A percentile compares a stretch with the other conserved stretches of the same genome.
Evolutionary conservation across 352 stramenopile genomes (phyloP).

Genomic region (Phytophthora tentaculata): DNA sequence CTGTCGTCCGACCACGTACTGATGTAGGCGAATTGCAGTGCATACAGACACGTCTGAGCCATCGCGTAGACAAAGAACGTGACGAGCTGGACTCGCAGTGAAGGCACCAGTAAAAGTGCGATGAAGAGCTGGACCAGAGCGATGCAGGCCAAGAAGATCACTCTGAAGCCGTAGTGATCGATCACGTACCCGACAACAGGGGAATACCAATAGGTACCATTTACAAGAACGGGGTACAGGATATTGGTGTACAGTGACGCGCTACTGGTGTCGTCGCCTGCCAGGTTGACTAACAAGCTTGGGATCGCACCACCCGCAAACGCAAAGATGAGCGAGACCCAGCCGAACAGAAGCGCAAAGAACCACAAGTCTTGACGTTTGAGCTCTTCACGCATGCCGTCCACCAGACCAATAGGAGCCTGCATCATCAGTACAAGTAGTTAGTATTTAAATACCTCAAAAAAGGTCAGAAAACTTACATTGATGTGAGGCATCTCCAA

Average conservation of each 20-base stretch:
- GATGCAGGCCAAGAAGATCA: conserved; percentile 72
- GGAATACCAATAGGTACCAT: conserved; percentile 84
- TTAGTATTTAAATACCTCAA: no score
- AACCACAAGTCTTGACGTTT: conserved; percentile 70
- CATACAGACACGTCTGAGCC: conserved; percentile 77
- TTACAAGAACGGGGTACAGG: conserved; percentile 79
- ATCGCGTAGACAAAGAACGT: conserved; percentile 82
- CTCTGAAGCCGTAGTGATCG: conserved; percentile 81
- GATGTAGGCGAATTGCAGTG: conserved; percentile 88
- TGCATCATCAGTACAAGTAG: conserved; percentile 33
- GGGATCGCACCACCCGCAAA: conserved; percentile 81
- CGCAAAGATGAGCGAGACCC: conserved; percentile 83
- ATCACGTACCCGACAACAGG: conserved; percentile 77
- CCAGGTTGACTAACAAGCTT: conserved; percentile 59
- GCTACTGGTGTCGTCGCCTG: conserved; percentile 30
- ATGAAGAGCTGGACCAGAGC: conserved; percentile 73
- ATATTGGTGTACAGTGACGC: conserved; percentile 69
- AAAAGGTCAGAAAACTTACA: no score
- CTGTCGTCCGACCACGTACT: conserved; percentile 47
- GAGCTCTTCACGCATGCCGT: conserved; percentile 64
- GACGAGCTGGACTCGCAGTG: conserved; percentile 59
- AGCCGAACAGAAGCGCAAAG: conserved; percentile 81
- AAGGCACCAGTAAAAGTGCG: conserved; percentile 64
- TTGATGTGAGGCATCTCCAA: conserved; percentile 62
- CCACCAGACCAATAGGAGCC: conserved; percentile 64